Evolutionary conservation across 768 basidiomycete genomes (phyloP).

Genomic region (Coprinopsis cinerea): DNA sequence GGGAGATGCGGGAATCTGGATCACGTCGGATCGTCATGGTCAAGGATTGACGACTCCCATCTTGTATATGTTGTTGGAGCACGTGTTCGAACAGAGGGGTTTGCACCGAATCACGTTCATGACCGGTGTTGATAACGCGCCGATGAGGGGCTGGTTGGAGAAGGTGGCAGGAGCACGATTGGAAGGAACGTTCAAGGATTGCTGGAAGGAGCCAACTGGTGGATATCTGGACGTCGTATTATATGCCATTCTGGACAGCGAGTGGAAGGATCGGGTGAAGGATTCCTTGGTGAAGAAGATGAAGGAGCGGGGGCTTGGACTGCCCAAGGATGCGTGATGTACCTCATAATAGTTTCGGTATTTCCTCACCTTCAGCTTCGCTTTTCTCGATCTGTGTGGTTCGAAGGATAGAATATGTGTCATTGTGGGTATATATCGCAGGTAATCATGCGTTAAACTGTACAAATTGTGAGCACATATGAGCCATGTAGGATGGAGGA

Average conservation of each 20-base stretch:
- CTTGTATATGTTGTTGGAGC: constrained; percentile 33
- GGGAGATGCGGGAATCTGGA: constrained; percentile 37
- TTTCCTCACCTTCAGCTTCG: too few species aligned
- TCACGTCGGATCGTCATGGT: constrained; percentile 31
- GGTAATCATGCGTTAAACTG: constrained; percentile 36
- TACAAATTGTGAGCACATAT: too few species aligned
- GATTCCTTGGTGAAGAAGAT: neutral
- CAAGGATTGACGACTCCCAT: constrained; percentile 38
- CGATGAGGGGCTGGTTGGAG: constrained; percentile 44
- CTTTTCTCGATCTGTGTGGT: too few species aligned
- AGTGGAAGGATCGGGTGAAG: constrained; percentile 1
- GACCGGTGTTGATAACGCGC: constrained; percentile 33
- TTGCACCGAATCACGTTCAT: constrained; percentile 38
- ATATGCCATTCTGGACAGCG: neutral
- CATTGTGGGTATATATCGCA: constrained; percentile 10
- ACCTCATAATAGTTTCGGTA: neutral
- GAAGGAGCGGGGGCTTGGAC: constrained; percentile 1
- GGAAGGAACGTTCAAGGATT: constrained; percentile 30
- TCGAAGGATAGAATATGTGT: too few species aligned
- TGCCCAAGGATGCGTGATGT: constrained; percentile 13
- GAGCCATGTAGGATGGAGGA: neutral
- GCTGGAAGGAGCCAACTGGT: constrained; percentile 27
- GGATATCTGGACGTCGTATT: neutral
- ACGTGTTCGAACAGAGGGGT: constrained; percentile 35
- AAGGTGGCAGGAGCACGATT: constrained; percentile 29